phyloP scores from a whole-genome alignment of 331 rosid genomes.

The Ulmus americana region DNA sequence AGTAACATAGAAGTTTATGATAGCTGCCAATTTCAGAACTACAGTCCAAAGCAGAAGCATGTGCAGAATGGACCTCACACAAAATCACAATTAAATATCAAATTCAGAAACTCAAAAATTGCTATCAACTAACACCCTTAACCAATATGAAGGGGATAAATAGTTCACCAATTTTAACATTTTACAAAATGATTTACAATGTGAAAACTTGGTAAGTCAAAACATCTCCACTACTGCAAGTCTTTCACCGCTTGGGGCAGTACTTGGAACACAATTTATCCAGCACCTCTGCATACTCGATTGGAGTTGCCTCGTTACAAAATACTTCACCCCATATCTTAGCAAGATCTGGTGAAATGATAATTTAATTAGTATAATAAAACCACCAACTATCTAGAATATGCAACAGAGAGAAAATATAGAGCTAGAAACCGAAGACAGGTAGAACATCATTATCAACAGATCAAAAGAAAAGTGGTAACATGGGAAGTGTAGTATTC shows the following conservation, averaged over 20 bases:
- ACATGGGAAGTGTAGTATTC: background rate
- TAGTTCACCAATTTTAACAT: background rate
- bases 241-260: conserved; percentile 30
- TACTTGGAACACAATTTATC: conserved; percentile 60
- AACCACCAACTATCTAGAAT: background rate
- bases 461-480: background rate
- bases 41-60: too few relatives aligned
- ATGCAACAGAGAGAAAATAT: background rate
- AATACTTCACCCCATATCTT: conserved; percentile 82
- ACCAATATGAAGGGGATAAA: background rate
- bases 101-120: background rate
- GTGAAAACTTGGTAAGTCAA: background rate
- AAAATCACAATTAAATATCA: background rate
- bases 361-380: conserved; percentile 7
- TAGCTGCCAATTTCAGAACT: too few relatives aligned
- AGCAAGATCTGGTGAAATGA: conserved; percentile 45
- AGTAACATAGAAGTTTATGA: too few relatives aligned
- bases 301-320: conserved; percentile 57
- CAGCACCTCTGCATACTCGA: conserved; percentile 59
- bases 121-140: background rate
- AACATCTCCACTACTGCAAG: background rate
- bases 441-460: background rate
- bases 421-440: background rate
- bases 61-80: background rate
- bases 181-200: conserved; percentile 19